These are phyloP conservation scores for Teratosphaeria viscida DNA, from an alignment of 2,329 filamentous ascomycete genomes.

Conservation along the genomic window DNA sequence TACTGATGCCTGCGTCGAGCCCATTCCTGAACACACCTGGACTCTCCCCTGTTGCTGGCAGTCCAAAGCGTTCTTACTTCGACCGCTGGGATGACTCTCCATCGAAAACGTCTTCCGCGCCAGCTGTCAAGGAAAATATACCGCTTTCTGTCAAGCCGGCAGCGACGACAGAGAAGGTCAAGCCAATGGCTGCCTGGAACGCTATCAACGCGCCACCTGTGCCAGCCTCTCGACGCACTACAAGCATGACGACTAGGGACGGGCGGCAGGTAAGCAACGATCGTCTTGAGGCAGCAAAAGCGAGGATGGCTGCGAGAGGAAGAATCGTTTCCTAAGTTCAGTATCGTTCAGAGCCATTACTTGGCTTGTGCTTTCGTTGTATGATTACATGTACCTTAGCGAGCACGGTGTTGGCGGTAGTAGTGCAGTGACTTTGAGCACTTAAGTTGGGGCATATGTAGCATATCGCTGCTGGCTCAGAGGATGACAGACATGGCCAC, in stretches of 20 bases:
- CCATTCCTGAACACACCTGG: constrained; percentile 9
- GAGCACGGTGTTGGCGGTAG: neutral
- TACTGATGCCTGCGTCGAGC: constrained; percentile 10
- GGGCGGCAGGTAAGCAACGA: constrained; percentile 13
- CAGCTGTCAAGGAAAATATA: constrained; percentile 14
- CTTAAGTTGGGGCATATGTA: neutral
- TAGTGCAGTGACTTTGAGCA: neutral
- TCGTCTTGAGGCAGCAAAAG: constrained; percentile 16
- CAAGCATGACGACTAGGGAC: constrained; percentile 8
- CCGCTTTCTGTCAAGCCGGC: constrained; percentile 7
- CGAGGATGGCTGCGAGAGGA: constrained; percentile 15
- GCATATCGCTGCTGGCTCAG: neutral
- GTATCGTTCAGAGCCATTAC: neutral
- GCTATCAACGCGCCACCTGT: constrained; percentile 12
- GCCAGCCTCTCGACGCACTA: constrained; percentile 5
- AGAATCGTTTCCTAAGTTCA: constrained; percentile 10
- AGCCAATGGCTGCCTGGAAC: constrained; percentile 18
- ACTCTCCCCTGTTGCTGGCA: constrained; percentile 2
- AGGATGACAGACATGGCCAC: neutral
- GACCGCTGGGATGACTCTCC: constrained; percentile 1
- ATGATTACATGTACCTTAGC: neutral
- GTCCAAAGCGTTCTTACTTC: constrained; percentile 3
- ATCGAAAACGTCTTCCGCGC: neutral
- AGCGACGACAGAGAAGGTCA: constrained; percentile 8
- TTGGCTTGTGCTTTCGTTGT: neutral